Evolutionary conservation across 352 stramenopile genomes (phyloP), one percentile per base, ranked within the genome.

Genomic region (Pythium periplocum): DNA sequence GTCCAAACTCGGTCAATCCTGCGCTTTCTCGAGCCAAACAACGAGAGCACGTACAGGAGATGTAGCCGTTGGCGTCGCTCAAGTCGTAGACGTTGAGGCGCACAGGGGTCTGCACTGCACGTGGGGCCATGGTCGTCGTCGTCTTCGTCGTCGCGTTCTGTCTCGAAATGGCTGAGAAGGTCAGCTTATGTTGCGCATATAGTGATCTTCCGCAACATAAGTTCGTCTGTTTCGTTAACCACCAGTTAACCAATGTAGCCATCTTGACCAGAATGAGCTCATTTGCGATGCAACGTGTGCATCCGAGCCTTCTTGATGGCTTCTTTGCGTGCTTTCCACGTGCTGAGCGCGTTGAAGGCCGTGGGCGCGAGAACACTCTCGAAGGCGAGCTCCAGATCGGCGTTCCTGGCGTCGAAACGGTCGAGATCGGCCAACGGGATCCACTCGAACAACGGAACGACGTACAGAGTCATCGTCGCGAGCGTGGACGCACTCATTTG

Each of bases 1-100:
- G 26, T 17, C 48, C 34, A 55, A 3, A 53, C 36, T 31, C 9
- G 9, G 38, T 30, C 7, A 32, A 10, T 30, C 5, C 10, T 10
- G 33, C 37, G 9, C 35, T 12, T 6, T 30, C 35, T 36, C 32
- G 42, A 32, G 11, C 0, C 12, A 38, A 4, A 37, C 17, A 12
- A 57, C 35, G n/a, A 6, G 10, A 32, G 11, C 30, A 73, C 67
- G 62, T 73, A 94, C 83, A 70, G 41, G 73, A 64, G 11, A 76
- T 90, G 67, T 86, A 97, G 51, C 93, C 78, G 75, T 98, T 98
- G 45, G 78, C 80, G 40, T 95, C 86, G 45, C 78, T 84, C 42
- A 98, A 72, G 75, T 98, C 91, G 69, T 98, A 98, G 17, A 98
- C 61, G 70, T 98, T 96, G 47, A 98, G 70, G 45, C 75, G 68